Percentiles rank a stretch among this genome's conserved stretches.
Conservation (phyloP, 768 basidiomycete genomes). For the Gymnopilus dilepis region DNA sequence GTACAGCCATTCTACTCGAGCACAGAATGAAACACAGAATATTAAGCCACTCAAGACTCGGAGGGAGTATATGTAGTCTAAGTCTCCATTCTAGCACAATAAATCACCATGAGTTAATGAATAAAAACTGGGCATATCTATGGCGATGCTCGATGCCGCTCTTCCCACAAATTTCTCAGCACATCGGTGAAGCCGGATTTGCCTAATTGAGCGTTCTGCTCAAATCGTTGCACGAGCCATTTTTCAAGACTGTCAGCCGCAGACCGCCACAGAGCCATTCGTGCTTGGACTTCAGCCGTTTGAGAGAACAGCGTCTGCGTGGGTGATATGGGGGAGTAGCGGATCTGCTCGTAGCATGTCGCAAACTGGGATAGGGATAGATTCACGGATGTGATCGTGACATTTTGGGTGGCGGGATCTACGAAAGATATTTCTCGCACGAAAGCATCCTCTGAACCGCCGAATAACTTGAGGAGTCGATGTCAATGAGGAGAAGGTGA, state of each 20-base stretch:
- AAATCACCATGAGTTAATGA: constrained; percentile 4
- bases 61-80: constrained; percentile 23
- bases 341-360: constrained; percentile 89
- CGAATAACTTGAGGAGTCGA: constrained; percentile 68
- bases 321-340: constrained; percentile 73
- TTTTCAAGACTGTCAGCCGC: constrained; percentile 84
- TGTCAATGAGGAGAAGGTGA: constrained; percentile 5
- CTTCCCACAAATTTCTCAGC: constrained; percentile 76
- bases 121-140: constrained; percentile 14
- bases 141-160: constrained; percentile 54
- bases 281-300: constrained; percentile 90
- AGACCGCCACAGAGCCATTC: constrained; percentile 79
- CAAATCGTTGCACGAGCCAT: constrained; percentile 88
- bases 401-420: constrained; percentile 80
- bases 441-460: constrained; percentile 92
- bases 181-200: constrained; percentile 92
- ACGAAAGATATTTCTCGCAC: constrained; percentile 94
- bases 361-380: constrained; percentile 95
- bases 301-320: constrained; percentile 78
- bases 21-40: constrained; percentile 17
- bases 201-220: constrained; percentile 89
- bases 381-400: constrained; percentile 90
- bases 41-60: constrained; percentile 20
- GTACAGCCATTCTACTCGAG: constrained; percentile 22
- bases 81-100: constrained; percentile 18